A percentile compares a stretch with the other conserved stretches of the same genome.
phyloP scores from a whole-genome alignment of 306 rosid species.

The Macrotyloma uniflorum region DNA sequence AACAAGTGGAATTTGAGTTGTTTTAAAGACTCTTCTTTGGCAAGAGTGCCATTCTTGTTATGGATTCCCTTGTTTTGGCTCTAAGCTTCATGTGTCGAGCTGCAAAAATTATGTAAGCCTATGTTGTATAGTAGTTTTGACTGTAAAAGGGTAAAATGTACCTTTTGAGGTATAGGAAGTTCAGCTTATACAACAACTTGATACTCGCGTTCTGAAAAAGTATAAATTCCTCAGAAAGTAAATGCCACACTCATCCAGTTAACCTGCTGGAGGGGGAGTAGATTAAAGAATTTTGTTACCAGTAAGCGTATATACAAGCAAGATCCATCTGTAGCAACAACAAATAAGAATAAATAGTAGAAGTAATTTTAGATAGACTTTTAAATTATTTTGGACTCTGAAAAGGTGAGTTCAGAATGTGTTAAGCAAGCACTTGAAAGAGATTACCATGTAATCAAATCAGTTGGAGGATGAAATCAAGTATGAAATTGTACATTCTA shows the following conservation, averaged over 20 bases:
- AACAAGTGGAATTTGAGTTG: slow-evolving; percentile 83
- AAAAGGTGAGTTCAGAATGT: not conserved
- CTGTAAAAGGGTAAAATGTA: slow-evolving; percentile 34
- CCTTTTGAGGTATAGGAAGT: slow-evolving; percentile 40
- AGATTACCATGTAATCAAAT: not conserved
- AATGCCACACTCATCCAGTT: not conserved
- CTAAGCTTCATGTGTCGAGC: slow-evolving; percentile 29
- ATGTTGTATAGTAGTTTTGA: slow-evolving; percentile 62
- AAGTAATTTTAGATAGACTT: not conserved
- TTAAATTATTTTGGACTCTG: not conserved
- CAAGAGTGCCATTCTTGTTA: slow-evolving; percentile 41
- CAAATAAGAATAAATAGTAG: not conserved
- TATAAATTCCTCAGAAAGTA: not conserved
- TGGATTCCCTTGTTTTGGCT: slow-evolving; percentile 33
- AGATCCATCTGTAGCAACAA: not conserved
- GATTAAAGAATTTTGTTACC: not conserved
- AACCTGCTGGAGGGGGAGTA: not conserved
- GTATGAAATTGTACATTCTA: not conserved
- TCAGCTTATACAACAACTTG: slow-evolving; percentile 38
- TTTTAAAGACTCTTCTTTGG: slow-evolving; percentile 47
- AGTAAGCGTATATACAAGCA: not conserved
- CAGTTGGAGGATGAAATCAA: not conserved
- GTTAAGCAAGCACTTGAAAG: not conserved
- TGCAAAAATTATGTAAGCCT: slow-evolving; percentile 51
- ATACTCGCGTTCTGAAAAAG: slow-evolving; percentile 17